Percentiles rank a stretch among this genome's conserved stretches.
Conservation (phyloP, 371 early-diverging fungal species). For the Lichtheimia ornata region DNA sequence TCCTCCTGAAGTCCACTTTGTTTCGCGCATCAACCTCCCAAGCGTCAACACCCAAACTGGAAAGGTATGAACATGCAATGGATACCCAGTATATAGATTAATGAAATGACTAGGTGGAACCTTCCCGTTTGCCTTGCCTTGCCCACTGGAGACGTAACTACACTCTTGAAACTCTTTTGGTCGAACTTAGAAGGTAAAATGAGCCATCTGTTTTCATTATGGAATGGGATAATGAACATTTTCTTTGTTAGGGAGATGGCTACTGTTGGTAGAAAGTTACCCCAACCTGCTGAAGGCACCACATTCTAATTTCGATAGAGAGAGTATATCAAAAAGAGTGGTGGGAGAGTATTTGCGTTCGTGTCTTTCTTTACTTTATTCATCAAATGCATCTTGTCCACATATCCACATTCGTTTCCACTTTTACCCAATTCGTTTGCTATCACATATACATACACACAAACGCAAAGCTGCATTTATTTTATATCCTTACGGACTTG, state of each 20-base stretch:
- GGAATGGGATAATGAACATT: neutral
- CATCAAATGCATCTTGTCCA: constrained; percentile 7
- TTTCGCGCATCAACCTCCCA: constrained; percentile 83
- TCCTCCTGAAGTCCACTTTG: constrained; percentile 81
- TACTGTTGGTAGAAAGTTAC: constrained; percentile 73
- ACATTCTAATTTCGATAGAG: constrained; percentile 42
- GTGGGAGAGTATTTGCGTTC: neutral
- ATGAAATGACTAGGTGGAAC: constrained; percentile 60
- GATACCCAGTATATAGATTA: neutral
- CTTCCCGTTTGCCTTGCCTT: constrained; percentile 68
- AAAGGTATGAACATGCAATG: constrained; percentile 47
- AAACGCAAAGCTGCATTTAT: neutral
- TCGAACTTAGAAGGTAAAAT: constrained; percentile 76
- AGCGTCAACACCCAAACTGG: constrained; percentile 84
- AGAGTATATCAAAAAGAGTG: constrained; percentile 2
- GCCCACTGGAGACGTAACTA: constrained; percentile 80
- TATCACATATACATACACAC: neutral
- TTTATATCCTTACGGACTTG: too few relatives aligned
- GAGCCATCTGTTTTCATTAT: neutral
- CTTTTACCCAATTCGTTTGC: neutral
- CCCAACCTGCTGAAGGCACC: constrained; percentile 89
- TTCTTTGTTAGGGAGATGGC: constrained; percentile 80
- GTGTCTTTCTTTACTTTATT: neutral
- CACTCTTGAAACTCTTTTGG: constrained; percentile 84
- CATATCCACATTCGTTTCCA: neutral